Evolutionary conservation across 495 filamentous ascomycete genomes (phyloP).

Genomic region (Podospora comata): DNA sequence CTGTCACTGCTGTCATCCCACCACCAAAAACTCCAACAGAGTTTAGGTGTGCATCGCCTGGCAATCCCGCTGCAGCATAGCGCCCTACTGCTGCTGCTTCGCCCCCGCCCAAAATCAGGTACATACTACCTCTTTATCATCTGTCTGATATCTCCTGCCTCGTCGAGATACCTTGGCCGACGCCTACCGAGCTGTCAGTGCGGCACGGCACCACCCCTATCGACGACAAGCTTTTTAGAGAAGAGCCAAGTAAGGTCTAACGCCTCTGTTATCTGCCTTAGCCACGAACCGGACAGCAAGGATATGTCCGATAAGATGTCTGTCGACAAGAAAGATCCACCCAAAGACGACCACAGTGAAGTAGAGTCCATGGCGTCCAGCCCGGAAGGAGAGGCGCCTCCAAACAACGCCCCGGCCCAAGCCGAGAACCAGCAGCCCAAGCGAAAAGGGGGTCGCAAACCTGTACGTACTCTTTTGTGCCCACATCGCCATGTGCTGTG

Average conservation of each 20-base stretch:
- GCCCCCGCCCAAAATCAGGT: conserved; percentile 1
- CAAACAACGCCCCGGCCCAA: conserved; percentile 36
- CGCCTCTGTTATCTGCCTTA: not conserved
- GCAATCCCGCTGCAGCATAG: conserved; percentile 4
- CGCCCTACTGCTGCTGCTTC: not conserved
- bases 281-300: conserved; percentile 20
- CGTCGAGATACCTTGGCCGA: not conserved
- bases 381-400: conserved; percentile 48
- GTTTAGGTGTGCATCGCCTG: not conserved
- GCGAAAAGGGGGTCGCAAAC: conserved; percentile 95
- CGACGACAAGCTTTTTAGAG: conserved; percentile 2
- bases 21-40: not conserved
- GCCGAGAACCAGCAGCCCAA: conserved; percentile 59
- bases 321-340: conserved; percentile 54
- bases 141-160: not conserved
- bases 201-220: conserved; percentile 6
- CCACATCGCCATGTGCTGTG: not conserved
- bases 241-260: not conserved
- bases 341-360: conserved; percentile 44
- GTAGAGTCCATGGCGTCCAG: conserved; percentile 56
- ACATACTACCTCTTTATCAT: not conserved
- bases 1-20: conserved; percentile 18
- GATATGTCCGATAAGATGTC: conserved; percentile 59
- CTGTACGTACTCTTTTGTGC: conserved; percentile 59
- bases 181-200: conserved; percentile 7